Percentiles rank a stretch among this genome's conserved stretches.
phyloP scores from a whole-genome alignment of 2,329 filamentous ascomycete genomes.

The Cercospora berteroae region DNA sequence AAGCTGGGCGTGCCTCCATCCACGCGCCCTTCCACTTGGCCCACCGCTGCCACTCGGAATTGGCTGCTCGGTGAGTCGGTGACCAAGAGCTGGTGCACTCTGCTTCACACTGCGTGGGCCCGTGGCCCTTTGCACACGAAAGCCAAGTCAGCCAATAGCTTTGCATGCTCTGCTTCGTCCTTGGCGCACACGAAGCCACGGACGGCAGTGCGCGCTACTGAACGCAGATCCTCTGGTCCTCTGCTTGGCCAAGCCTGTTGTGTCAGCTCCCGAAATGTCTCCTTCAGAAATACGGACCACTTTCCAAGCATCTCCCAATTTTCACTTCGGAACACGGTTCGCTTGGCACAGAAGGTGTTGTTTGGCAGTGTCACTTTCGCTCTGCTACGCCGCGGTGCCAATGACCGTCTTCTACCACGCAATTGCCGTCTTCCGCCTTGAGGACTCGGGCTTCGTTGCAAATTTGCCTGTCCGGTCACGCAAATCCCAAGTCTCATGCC shows the following conservation, averaged over 20 bases:
- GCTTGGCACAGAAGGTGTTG: not conserved
- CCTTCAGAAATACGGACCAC: not conserved
- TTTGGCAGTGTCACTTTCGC: not conserved
- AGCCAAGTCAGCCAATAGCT: slow-evolving; percentile 4
- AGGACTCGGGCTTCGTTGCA: not conserved
- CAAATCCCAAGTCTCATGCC: not conserved
- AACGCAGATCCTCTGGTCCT: not conserved
- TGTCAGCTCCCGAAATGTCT: not conserved
- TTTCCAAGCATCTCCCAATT: not conserved
- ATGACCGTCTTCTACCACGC: not conserved
- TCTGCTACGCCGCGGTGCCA: not conserved
- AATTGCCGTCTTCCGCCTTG: not conserved
- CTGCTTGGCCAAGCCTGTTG: not conserved
- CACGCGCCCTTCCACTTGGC: not conserved
- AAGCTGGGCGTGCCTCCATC: not conserved
- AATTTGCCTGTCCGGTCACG: not conserved
- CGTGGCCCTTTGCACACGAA: not conserved
- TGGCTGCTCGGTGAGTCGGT: not conserved
- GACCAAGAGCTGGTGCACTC: not conserved
- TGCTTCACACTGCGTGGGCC: not conserved
- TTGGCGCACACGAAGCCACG: not conserved
- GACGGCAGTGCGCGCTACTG: not conserved
- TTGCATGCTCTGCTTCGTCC: not conserved
- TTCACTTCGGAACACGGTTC: not conserved
- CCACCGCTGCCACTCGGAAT: not conserved